These are phyloP conservation scores for Ophioceras dolichostomum DNA, from an alignment of 2,329 filamentous ascomycete genomes.

Conservation along the genomic window DNA sequence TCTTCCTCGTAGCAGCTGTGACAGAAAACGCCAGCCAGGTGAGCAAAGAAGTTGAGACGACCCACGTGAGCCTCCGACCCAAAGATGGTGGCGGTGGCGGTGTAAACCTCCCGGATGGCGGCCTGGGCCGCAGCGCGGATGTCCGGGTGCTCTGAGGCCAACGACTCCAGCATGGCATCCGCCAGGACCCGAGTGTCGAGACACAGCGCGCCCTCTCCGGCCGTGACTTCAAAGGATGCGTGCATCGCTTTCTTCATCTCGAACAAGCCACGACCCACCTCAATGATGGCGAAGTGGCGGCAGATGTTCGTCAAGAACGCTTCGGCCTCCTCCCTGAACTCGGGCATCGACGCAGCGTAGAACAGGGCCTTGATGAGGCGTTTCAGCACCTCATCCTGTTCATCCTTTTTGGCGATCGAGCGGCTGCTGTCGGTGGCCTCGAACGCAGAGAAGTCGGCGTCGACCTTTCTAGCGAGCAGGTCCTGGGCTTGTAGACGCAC, in stretches of 20 bases:
- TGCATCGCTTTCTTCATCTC: conserved; percentile 67
- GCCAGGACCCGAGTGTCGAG: conserved; percentile 80
- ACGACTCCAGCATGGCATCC: conserved; percentile 79
- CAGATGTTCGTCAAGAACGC: conserved; percentile 70
- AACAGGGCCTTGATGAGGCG: conserved; percentile 83
- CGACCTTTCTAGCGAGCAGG: conserved; percentile 58
- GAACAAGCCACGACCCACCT: conserved; percentile 75
- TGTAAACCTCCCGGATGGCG: conserved; percentile 66
- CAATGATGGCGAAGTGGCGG: conserved; percentile 80
- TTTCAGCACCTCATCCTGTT: conserved; percentile 71
- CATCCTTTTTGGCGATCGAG: conserved; percentile 76
- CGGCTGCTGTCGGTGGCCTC: conserved; percentile 66
- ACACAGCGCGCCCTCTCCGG: conserved; percentile 76
- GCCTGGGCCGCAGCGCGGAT: conserved; percentile 75
- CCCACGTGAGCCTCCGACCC: conserved; percentile 60
- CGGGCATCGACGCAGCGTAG: conserved; percentile 70
- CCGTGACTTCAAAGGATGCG: conserved; percentile 71
- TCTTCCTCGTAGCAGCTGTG: conserved; percentile 96
- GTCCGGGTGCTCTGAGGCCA: conserved; percentile 71
- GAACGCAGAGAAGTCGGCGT: conserved; percentile 58
- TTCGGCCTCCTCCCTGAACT: conserved; percentile 65
- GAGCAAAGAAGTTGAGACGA: conserved; percentile 71
- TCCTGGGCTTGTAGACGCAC: conserved; percentile 87
- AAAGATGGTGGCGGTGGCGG: conserved; percentile 66
- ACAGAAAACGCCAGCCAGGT: conserved; percentile 73